Evolutionary conservation across 2,329 filamentous ascomycete species (phyloP).

Genomic region (Beauveria sp.): DNA sequence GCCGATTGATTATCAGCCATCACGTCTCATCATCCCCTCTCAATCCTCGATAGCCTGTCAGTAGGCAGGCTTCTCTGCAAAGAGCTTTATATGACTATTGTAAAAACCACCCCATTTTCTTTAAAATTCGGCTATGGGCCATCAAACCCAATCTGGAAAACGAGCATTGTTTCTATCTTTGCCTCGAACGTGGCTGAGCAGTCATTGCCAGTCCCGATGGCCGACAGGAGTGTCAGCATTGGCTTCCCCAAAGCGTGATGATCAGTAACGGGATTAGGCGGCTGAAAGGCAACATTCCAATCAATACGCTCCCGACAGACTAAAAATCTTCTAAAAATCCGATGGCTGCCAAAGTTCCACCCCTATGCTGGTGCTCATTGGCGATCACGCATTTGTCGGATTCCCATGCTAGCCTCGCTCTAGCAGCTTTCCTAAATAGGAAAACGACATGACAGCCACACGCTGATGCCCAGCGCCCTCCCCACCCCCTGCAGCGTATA

Average conservation of each 20-base stretch:
- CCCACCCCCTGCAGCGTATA: neutral
- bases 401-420: neutral
- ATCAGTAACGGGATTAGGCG: too few species aligned
- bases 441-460: constrained; percentile 3
- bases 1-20: too few species aligned
- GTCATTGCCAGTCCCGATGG: neutral
- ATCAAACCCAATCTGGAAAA: neutral
- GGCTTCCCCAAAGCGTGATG: neutral
- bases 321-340: neutral
- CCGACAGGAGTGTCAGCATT: neutral
- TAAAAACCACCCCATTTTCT: neutral
- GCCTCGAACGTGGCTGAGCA: neutral
- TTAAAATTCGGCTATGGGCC: neutral
- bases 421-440: neutral
- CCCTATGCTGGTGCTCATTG: neutral
- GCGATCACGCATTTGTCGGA: constrained; percentile 1
- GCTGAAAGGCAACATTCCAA: neutral
- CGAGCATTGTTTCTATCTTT: neutral
- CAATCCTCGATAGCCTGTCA: too few species aligned
- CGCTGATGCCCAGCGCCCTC: neutral
- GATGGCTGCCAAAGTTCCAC: neutral
- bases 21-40: too few species aligned
- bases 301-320: neutral
- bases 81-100: too few species aligned
- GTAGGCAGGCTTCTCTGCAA: too few species aligned